phyloP scores from a whole-genome alignment of 2,329 filamentous ascomycete species.

The Magnaporthales sp. region DNA sequence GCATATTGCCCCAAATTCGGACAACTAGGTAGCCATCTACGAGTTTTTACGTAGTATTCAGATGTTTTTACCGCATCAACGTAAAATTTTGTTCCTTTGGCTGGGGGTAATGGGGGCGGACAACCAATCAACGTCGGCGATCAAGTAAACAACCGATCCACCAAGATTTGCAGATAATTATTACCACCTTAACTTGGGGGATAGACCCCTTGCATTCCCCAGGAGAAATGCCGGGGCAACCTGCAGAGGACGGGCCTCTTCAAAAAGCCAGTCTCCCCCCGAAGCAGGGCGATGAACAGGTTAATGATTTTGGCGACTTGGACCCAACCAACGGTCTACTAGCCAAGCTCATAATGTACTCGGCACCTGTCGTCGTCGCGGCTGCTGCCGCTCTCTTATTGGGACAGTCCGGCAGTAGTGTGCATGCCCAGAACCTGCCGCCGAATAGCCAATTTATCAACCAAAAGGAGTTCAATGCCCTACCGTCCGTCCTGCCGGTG shows the following conservation, averaged over 20 bases:
- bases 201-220: neutral
- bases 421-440: constrained; percentile 13
- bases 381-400: neutral
- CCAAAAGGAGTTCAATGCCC: constrained; percentile 32
- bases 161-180: too few relatives aligned
- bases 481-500: constrained; percentile 28
- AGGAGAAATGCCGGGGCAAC: neutral
- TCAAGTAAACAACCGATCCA: too few relatives aligned
- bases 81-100: too few relatives aligned
- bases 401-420: neutral
- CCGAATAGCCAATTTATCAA: constrained; percentile 32
- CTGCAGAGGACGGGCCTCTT: neutral
- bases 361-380: neutral
- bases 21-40: neutral
- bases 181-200: neutral
- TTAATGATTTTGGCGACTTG: neutral
- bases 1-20: neutral
- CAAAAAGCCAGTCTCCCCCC: neutral
- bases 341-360: constrained; percentile 1
- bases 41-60: neutral
- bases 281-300: neutral
- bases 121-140: too few relatives aligned
- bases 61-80: too few relatives aligned
- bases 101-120: too few relatives aligned
- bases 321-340: neutral